A percentile compares a stretch with the other conserved stretches of the same genome.
Conservation (phyloP, 1,284 basidiomycete species). For the Leccinum solheimii region DNA sequence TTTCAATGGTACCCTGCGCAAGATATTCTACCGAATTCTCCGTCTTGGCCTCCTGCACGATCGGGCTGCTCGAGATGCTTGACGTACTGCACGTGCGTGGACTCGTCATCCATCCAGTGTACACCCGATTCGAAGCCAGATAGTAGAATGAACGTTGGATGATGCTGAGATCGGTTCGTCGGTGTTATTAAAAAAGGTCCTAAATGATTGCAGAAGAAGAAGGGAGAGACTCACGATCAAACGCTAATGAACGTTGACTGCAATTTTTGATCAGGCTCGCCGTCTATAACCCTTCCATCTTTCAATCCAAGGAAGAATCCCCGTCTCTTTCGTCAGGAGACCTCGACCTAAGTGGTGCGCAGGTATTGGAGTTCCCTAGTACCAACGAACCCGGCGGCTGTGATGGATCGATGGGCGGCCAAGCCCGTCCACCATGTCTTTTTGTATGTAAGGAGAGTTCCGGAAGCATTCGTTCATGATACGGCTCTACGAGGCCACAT, state of each 20-base stretch:
- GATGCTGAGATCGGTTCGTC: slow-evolving; percentile 54
- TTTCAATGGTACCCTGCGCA: slow-evolving; percentile 84
- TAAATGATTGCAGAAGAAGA: slow-evolving; percentile 5
- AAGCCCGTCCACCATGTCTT: slow-evolving; percentile 89
- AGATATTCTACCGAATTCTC: slow-evolving; percentile 82
- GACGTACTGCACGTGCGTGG: slow-evolving; percentile 91
- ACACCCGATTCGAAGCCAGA: slow-evolving; percentile 64
- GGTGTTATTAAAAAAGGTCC: slow-evolving; percentile 9
- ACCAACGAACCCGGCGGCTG: slow-evolving; percentile 64
- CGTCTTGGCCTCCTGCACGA: slow-evolving; percentile 57
- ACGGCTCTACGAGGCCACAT: slow-evolving; percentile 91
- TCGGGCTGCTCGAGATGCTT: slow-evolving; percentile 74
- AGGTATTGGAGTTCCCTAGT: slow-evolving; percentile 57
- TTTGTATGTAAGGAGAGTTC: slow-evolving; percentile 73
- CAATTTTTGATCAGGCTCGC: slow-evolving; percentile 82
- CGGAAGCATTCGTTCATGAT: slow-evolving; percentile 80
- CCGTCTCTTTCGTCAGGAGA: slow-evolving; percentile 30
- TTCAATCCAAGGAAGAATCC: slow-evolving; percentile 40
- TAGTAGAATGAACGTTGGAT: slow-evolving; percentile 74
- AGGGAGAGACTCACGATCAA: slow-evolving; percentile 64
- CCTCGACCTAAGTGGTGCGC: slow-evolving; percentile 18
- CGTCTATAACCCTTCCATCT: slow-evolving; percentile 73
- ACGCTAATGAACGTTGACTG: slow-evolving; percentile 84
- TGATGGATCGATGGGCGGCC: slow-evolving; percentile 85
- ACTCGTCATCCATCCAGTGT: slow-evolving; percentile 65